phyloP scores from a whole-genome alignment of 73 alveolate genomes.

The Effrenium voratum region DNA sequence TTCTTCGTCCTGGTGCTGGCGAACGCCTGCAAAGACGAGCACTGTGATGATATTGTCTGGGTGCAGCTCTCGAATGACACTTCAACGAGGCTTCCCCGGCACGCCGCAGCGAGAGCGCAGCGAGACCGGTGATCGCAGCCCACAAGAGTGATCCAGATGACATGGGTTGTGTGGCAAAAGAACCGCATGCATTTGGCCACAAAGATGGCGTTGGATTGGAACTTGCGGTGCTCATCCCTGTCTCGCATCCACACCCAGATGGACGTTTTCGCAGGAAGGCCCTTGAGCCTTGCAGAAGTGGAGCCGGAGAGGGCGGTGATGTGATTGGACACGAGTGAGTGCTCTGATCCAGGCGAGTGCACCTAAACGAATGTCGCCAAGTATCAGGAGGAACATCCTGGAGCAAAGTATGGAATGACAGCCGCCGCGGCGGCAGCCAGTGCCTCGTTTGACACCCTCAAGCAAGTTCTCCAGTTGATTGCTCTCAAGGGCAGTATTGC shows the following conservation, averaged over 20 bases:
- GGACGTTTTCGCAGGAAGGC: constrained; percentile 28
- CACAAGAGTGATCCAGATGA: neutral
- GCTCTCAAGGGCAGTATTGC: neutral
- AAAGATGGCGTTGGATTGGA: neutral
- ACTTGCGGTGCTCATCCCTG: neutral
- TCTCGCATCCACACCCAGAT: neutral
- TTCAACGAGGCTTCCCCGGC: neutral
- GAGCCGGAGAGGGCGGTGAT: neutral
- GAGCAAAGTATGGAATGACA: constrained; percentile 43
- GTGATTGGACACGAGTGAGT: neutral
- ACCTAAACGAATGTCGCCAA: neutral
- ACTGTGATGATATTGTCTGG: neutral
- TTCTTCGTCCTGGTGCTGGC: neutral
- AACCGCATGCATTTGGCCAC: neutral
- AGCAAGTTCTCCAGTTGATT: neutral
- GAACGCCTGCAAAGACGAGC: neutral
- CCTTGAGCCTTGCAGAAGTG: neutral
- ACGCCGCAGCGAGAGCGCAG: neutral
- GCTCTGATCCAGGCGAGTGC: neutral
- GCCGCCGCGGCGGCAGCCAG: neutral
- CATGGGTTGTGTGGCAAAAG: constrained; percentile 35
- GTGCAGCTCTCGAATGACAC: neutral
- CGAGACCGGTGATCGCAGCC: too few relatives aligned
- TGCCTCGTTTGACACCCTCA: neutral
- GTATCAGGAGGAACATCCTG: neutral